Evolutionary conservation across 2,329 filamentous ascomycete genomes (phyloP), one percentile per base, ranked within the genome.

Genomic region (Elsinoe arachidis): DNA sequence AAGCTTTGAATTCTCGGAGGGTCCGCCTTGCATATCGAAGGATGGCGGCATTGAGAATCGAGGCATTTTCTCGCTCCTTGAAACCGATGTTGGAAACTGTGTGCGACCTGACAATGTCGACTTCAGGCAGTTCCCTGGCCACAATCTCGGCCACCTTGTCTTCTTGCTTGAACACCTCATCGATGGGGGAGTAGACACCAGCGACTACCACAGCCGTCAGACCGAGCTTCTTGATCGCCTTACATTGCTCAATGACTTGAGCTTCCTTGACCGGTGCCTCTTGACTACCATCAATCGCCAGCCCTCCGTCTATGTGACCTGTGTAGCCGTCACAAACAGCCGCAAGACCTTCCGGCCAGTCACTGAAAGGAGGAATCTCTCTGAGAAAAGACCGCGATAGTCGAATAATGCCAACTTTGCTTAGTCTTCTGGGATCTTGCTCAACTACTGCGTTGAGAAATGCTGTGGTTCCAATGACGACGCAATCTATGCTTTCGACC

Each of bases 161-260:
- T 66, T 83, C 80, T 64, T 83, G 80, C 41, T 67, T 68, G 62
- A 76, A 76, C 2, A 73, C 61, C 9, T 77, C 74, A 63, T 85
- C 81, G 21, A 83, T 79, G 0, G 81, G 80, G 7, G 78, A 80
- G 67, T 80, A 83, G 7, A 83, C 75, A 1, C 81, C 80, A 3
- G 78, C 76, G 3, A 85, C 69, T 0, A 82, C 80, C 1, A 85
- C 70, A 38, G 73, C 73, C 17, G 67, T 70, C 54, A 78, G 67
- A 1, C 72, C 71, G 19, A 72, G 72, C 37, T 72, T 69, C 63
- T 72, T 74, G 61, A 78, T 76, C 17, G 70, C 68, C 4, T 63
- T 69, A 58, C 74, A 76, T 61, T 75, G 67, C 37, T 72, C 69
- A 5, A 76, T 63, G 17, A 78, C 68, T 70, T 79, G 70, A 21